Evolutionary conservation across 139 green algal species (phyloP).

Genomic region (Volvox reticuliferus): DNA sequence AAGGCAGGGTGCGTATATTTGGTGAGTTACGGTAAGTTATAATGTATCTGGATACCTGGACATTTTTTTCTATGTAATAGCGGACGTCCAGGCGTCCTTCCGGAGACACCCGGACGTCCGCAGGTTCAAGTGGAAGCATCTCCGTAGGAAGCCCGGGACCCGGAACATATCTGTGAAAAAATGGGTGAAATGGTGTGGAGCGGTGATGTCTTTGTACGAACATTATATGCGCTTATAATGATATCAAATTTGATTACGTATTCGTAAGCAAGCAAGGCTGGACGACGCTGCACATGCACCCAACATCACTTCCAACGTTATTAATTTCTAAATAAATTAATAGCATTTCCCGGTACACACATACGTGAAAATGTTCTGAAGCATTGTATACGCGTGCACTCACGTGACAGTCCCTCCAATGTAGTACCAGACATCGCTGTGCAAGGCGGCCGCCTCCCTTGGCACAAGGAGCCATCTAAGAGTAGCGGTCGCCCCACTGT

Average conservation of each 20-base stretch:
- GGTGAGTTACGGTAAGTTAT: too few species aligned
- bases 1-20: too few species aligned
- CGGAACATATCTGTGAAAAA: not conserved
- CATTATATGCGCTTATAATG: too few species aligned
- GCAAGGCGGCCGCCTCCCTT: not conserved
- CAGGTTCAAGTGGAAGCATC: slow-evolving; percentile 21
- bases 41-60: not conserved
- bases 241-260: too few species aligned
- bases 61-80: slow-evolving; percentile 1
- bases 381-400: not conserved
- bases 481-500: not conserved
- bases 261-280: too few species aligned
- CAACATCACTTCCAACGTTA: too few species aligned
- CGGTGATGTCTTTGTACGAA: too few species aligned
- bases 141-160: not conserved
- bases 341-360: not conserved
- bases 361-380: too few species aligned
- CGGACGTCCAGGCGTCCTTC: slow-evolving; percentile 22
- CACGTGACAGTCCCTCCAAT: slow-evolving; percentile 15
- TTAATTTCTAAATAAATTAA: too few species aligned
- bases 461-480: slow-evolving; percentile 15
- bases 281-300: too few species aligned
- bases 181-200: too few species aligned
- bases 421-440: not conserved
- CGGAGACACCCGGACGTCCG: not conserved